Base-by-base conservation (phyloP, 2,329 filamentous ascomycete species). In the Xylariaceae sp. region DNA sequence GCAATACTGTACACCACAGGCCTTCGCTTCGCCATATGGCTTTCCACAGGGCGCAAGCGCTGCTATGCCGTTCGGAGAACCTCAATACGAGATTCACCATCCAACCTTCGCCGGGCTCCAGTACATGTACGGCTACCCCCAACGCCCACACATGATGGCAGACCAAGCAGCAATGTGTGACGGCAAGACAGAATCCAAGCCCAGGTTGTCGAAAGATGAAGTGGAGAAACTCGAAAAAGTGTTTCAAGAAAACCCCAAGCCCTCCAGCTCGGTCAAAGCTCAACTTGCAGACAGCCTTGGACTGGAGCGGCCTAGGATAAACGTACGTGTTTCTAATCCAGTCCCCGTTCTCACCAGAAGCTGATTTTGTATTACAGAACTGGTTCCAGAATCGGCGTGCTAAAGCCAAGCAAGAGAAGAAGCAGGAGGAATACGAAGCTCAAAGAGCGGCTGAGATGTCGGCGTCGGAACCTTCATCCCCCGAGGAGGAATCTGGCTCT, bases 191-290 rank as follows among this genome's bases (percentile, higher is more conserved):
- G 58, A 61, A 37, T 60, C 58, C 69, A 81, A 40, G 17, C 61
- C 69, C 1, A 86, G 85, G 34, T 70, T 83, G 50, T 82, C 85
- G 35, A 76, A 84, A 53, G 78, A 88, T 37, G 76, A 88, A 54
- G 74, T 90, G 50, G 89, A 97, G 63, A 59, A 74, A 33, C 62
- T 81, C 19, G 78, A 82, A 52, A 66, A 68, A 23, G 75, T 80
- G 54, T 82, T 81, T 49, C 68, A 73, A 44, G 76, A 76, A 56
- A 81, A 81, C 55, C 73, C 74, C 47, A 82, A 82, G 60, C 78
- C 78, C 8, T 78, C 73, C 36, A 80, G 75, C 58, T 76, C 69
- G 41, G 68, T 69, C 21, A 82, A 82, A 59, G 76, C 76, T 47
- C 68, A 71, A 36, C 67, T 81, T 34, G 78, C 78, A 3, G 75